Percentiles rank a stretch among this genome's conserved stretches.
These are phyloP conservation scores for Phylloboletellus chloephorus DNA, from an alignment of 1,284 basidiomycete species.

Conservation along the genomic window DNA sequence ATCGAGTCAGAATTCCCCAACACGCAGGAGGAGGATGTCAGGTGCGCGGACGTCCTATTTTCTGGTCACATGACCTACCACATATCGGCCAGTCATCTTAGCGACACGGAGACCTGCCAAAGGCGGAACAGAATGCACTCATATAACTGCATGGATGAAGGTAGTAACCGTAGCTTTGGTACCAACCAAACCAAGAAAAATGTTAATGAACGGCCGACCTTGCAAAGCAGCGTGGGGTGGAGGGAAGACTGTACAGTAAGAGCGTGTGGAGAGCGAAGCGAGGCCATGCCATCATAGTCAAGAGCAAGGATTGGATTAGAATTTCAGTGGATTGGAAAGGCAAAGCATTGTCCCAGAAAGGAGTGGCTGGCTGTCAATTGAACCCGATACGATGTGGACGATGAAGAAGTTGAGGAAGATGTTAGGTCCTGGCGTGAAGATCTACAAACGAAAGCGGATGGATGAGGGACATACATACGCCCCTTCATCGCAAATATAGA, in stretches of 20 bases:
- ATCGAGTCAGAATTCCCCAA: constrained; percentile 8
- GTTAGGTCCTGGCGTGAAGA: constrained; percentile 19
- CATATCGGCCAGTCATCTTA: neutral
- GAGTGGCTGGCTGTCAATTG: constrained; percentile 20
- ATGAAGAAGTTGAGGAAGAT: constrained; percentile 14
- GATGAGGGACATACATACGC: constrained; percentile 8
- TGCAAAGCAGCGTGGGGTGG: constrained; percentile 8
- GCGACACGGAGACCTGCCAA: constrained; percentile 1
- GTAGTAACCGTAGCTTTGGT: constrained; percentile 16
- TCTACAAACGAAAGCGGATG: constrained; percentile 18
- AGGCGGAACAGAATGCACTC: constrained; percentile 15
- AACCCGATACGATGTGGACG: constrained; percentile 18
- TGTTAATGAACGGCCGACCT: constrained; percentile 11
- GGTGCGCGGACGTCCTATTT: neutral
- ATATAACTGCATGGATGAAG: constrained; percentile 28
- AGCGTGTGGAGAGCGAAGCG: constrained; percentile 10
- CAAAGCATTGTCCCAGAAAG: constrained; percentile 27
- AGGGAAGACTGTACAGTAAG: constrained; percentile 16
- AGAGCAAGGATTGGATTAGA: constrained; percentile 23
- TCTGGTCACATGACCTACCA: constrained; percentile 25
- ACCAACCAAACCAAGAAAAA: constrained; percentile 26
- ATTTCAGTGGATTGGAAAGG: constrained; percentile 11
- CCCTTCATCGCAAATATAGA: constrained; percentile 4
- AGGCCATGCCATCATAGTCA: constrained; percentile 28
- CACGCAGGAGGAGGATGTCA: neutral